Conservation (phyloP, 495 filamentous ascomycete genomes). For the Lasiosphaeria miniovina region DNA sequence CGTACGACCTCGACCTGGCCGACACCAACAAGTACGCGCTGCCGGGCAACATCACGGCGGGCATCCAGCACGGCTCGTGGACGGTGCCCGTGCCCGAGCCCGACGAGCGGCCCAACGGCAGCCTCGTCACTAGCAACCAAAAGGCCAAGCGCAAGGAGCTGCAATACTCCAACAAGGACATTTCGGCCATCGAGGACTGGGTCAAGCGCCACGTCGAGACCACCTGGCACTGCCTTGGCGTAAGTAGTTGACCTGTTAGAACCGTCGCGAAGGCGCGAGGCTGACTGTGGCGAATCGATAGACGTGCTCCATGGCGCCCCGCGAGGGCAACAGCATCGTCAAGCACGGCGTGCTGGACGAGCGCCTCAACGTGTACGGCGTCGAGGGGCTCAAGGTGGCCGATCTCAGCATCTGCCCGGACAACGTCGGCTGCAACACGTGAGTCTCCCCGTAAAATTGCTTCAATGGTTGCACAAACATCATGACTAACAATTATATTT, state of each 20-base stretch:
- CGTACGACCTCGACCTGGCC: constrained; percentile 68
- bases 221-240: constrained; percentile 68
- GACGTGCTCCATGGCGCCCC: constrained; percentile 80
- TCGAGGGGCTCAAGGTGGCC: constrained; percentile 76
- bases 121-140: constrained; percentile 49
- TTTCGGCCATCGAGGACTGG: constrained; percentile 72
- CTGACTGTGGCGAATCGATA: constrained; percentile 36
- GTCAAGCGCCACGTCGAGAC: constrained; percentile 73
- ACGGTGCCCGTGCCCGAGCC: constrained; percentile 36
- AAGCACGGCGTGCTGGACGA: constrained; percentile 79
- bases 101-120: constrained; percentile 46
- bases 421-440: constrained; percentile 80
- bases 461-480: not conserved
- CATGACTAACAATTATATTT: constrained; percentile 3
- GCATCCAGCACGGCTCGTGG: constrained; percentile 58
- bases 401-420: constrained; percentile 79
- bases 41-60: constrained; percentile 67
- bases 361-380: constrained; percentile 75
- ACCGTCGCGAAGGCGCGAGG: not conserved
- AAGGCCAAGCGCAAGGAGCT: constrained; percentile 59
- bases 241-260: constrained; percentile 24
- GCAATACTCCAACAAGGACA: constrained; percentile 64
- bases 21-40: constrained; percentile 74
- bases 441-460: constrained; percentile 22
- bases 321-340: constrained; percentile 73